phyloP scores from a whole-genome alignment of 1,284 basidiomycete species.

The Flammula alnicola region DNA sequence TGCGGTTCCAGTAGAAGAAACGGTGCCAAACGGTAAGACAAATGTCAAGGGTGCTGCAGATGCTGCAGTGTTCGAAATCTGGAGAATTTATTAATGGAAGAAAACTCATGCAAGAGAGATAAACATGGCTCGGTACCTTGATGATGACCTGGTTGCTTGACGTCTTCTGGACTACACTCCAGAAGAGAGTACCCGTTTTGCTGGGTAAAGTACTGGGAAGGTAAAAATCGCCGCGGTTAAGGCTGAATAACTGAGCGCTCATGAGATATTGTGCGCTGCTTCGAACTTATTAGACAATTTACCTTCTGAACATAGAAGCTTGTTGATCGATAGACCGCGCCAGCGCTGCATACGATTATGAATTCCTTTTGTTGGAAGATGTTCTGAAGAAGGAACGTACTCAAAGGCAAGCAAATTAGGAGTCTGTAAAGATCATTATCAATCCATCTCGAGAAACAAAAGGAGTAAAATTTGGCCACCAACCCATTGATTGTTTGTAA shows the following conservation, averaged over 20 bases:
- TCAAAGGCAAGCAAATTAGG: conserved; percentile 73
- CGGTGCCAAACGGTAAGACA: conserved; percentile 54
- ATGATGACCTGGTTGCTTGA: conserved; percentile 52
- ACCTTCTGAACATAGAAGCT: conserved; percentile 72
- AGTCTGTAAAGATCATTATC: conserved; percentile 39
- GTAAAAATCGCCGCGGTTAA: conserved; percentile 62
- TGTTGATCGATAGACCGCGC: conserved; percentile 57
- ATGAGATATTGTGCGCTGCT: too few species aligned
- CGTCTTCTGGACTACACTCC: conserved; percentile 59
- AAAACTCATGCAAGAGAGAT: background rate
- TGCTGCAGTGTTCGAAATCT: conserved; percentile 58
- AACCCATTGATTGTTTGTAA: conserved; percentile 60
- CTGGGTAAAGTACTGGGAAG: conserved; percentile 64
- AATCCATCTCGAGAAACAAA: background rate
- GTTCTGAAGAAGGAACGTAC: conserved; percentile 38
- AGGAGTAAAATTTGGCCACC: conserved; percentile 12
- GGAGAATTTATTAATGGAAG: background rate
- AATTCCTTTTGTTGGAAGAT: conserved; percentile 17
- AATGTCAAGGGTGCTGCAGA: conserved; percentile 50
- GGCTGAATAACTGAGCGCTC: conserved; percentile 61
- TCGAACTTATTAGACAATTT: conserved; percentile 20
- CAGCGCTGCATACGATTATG: conserved; percentile 48
- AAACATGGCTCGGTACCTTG: conserved; percentile 44
- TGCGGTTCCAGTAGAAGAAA: conserved; percentile 45
- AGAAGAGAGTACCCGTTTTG: conserved; percentile 52